These are phyloP conservation scores for Aspergillus wentii DNA, from an alignment of 495 filamentous ascomycete species.

Conservation along the genomic window DNA sequence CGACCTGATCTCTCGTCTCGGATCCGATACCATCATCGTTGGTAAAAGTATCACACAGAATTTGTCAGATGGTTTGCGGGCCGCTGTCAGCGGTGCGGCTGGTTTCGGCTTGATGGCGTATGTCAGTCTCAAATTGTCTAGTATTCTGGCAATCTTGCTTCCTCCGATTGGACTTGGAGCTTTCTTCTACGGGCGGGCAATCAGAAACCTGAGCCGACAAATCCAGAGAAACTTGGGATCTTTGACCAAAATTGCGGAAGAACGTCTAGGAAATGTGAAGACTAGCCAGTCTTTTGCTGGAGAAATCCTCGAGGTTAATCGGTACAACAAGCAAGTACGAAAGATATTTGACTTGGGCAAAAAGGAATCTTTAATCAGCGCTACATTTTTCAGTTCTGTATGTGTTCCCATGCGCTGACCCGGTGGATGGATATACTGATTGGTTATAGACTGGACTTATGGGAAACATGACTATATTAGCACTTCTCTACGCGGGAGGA, in stretches of 20 bases:
- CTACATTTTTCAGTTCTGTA: slow-evolving; percentile 80
- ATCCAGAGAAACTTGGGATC: slow-evolving; percentile 91
- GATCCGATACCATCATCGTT: slow-evolving; percentile 94
- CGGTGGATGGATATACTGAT: slow-evolving; percentile 10
- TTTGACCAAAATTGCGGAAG: slow-evolving; percentile 93
- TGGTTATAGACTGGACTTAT: slow-evolving; percentile 65
- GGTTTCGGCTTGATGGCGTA: slow-evolving; percentile 90
- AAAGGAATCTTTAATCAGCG: slow-evolving; percentile 78
- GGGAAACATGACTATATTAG: slow-evolving; percentile 93
- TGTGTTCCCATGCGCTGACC: slow-evolving; percentile 15
- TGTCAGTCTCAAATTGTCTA: slow-evolving; percentile 85
- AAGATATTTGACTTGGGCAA: slow-evolving; percentile 88
- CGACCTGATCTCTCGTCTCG: slow-evolving; percentile 89
- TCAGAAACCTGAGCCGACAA: slow-evolving; percentile 80
- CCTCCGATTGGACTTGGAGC: slow-evolving; percentile 89
- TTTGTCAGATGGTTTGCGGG: slow-evolving; percentile 85
- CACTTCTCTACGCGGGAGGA: slow-evolving; percentile 86
- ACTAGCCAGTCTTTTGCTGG: slow-evolving; percentile 94
- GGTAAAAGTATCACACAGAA: slow-evolving; percentile 99
- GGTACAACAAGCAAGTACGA: slow-evolving; percentile 88
- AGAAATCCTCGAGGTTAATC: slow-evolving; percentile 79
- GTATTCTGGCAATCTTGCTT: slow-evolving; percentile 78
- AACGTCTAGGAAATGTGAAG: slow-evolving; percentile 89
- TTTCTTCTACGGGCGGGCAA: slow-evolving; percentile 82
- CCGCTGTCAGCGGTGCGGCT: slow-evolving; percentile 80